Base-by-base conservation (phyloP, 306 rosid species). In the Glycine tomentella region DNA sequence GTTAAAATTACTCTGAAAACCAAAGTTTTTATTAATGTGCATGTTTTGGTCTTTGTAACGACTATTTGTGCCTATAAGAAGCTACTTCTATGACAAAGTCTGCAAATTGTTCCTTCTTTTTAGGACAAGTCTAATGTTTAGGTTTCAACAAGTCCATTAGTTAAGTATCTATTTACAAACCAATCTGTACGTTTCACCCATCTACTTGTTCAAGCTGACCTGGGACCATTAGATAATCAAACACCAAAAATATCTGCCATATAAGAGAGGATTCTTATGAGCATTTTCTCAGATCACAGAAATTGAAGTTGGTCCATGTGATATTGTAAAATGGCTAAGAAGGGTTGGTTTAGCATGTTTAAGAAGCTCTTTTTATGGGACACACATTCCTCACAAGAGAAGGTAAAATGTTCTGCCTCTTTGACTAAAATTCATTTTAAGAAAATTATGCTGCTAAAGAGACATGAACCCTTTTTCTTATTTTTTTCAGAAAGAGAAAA, bases 321-420 rank as follows among this genome's bases (percentile, higher is more conserved):
- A 78, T 73, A 56, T 85, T 82, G 78, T 76, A 71, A 84, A 88
- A 95, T 91, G 98, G 92, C 87, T 53, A 92, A 87, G 88, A 92
- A 87, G 87, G 86, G 92, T 52, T 95, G 95, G 98, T 87, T 90
- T 80, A 86, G 57, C 79, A 56, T 87, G 36, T 80, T 92, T 80
- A 91, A 90, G 88, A 91, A 79, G 87, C 83, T 92, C 79, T 95
- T 95, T 50, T 42, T 63, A 80, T 57, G 91, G 87, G 94, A 88
- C 48, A 67, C 88, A 75, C 83, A 89, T 20, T 83, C 90, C 7
- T 83, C 86, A 31, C 89, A 86, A 81, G 92, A 87, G 58, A 92
- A 90, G 87, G 98, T 95, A 57, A 87, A 83, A 76, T 57, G 12
- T 48, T 50, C 2, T 69, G 62, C 68, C 68, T 2, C 31, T 55